These are phyloP conservation scores for Astrephomene gubernaculifera DNA, from an alignment of 139 green algal genomes.

Conservation along the genomic window DNA sequence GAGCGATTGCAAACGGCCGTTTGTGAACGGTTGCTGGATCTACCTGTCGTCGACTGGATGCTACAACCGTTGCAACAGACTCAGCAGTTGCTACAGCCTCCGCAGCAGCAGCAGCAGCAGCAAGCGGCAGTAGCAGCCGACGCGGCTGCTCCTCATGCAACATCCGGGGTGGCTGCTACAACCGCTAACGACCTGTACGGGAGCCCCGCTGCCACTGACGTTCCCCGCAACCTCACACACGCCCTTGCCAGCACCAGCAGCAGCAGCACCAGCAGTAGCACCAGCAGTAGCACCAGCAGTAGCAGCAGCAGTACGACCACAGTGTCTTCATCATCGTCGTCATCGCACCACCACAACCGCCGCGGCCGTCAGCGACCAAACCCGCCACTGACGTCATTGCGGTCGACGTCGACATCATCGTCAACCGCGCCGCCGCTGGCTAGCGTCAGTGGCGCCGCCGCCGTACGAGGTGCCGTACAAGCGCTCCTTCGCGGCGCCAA, in stretches of 20 bases:
- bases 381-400: neutral
- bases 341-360: neutral
- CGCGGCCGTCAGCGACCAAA: neutral
- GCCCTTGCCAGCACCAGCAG: slow-evolving; percentile 22
- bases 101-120: slow-evolving; percentile 6
- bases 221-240: slow-evolving; percentile 6
- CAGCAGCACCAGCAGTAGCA: neutral
- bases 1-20: neutral
- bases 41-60: slow-evolving; percentile 24
- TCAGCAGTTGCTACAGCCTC: neutral
- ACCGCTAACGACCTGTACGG: too few relatives aligned
- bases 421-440: neutral
- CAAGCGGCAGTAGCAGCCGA: too few relatives aligned
- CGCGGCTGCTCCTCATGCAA: too few relatives aligned
- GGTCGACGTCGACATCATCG: neutral
- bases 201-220: neutral
- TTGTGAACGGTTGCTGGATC: slow-evolving; percentile 2
- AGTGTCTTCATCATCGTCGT: too few relatives aligned
- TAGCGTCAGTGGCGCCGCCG: slow-evolving; percentile 15
- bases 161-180: too few relatives aligned
- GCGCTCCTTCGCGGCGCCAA: neutral
- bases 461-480: neutral
- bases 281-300: neutral
- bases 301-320: neutral
- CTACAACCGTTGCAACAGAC: neutral